Evolutionary conservation across 495 filamentous ascomycete species (phyloP), one percentile per base, ranked within the genome.

Genomic region (Thermothielavioides terrestris): DNA sequence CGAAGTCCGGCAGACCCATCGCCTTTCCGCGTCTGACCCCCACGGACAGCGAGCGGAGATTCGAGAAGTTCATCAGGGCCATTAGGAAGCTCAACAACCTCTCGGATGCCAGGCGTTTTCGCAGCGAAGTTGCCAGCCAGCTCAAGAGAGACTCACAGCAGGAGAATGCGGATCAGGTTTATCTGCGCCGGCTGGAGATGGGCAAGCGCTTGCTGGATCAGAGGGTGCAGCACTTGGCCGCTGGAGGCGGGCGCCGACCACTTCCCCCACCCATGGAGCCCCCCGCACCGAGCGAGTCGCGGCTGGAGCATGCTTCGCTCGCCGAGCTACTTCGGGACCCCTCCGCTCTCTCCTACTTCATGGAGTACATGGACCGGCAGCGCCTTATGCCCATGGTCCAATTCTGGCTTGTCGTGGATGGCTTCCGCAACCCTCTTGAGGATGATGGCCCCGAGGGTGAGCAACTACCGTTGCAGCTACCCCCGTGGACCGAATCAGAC

Each of bases 361-460:
- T 97, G 94, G 94, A 99, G 60, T 96, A 89, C 63, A 96, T 97
- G 94, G 94, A 99, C 64, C 85, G 91, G 23, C 83, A 87, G 60
- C 72, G 78, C 25, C 75, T 94, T 6, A 89, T 96, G 82, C 77
- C 83, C 12, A 68, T 95, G 32, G 92, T 99, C 1, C 94, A 99
- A 61, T 99, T 95, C 66, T 99, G 90, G 90, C 84, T 99, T 37
- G 91, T 97, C 20, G 94, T 97, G 14, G 92, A 97, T 70, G 90
- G 94, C 1, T 84, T 97, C 59, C 83, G 94, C n/a, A 94, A 92
- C 62, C 94, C 94, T 5, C 71, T 99, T 4, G 92, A 97, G 64
- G 89, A 90, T 56, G 92, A 96, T 58, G 70, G 76, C 1, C 79
- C 77, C 8, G 81, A 85, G 39, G 85, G 89, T 25, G 74, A 80